Base-by-base conservation (phyloP, 257 asterid species). In the Plantago major region DNA sequence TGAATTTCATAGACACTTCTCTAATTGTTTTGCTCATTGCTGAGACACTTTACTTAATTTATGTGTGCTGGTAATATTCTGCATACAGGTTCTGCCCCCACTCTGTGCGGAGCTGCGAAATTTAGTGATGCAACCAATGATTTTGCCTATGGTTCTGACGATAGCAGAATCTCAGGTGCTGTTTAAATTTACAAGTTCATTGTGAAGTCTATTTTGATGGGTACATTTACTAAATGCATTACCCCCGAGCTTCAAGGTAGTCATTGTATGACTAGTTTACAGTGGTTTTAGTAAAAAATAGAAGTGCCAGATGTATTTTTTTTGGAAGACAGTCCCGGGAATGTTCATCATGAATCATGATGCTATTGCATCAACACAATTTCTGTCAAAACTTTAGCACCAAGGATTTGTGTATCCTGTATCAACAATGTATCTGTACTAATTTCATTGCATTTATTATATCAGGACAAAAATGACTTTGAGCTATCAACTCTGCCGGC, bases 81-180 rank as follows among this genome's bases (percentile, higher is more conserved):
- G 60, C 55, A 51, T 72, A 52, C 84, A 93, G 99, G 99, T 93
- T 79, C 99, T 93, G 71, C 99, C 99, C 60, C 99, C 99, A 48
- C 96, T 93, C 66, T 89, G 97, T 69, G 94, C 99, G 13, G 99
- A 93, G 82, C 99, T 93, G 42, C 82, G 99, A 22, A 93, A 93
- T 77, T 60, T 93, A 92, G 99, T 93, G 16, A 89, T 93, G 99
- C 99, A 93, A 67, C 96, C 97, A 44, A 83, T 93, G 91, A 93
- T 93, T 80, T 83, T 93, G 69, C 99, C 99, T 51, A 93, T 93
- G 99, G 99, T 93, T 74, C 74, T 93, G 73, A 93, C 99, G 33
- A 89, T 93, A 65, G 99, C 99, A 5, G 96, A 89, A 68, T 89
- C 97, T 54, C 99, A 93, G 97, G 99, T 93, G 80, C 60, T 55